Percentiles rank a stretch among this genome's conserved stretches.
phyloP scores from a whole-genome alignment of 257 asterid species.

The Coffea eugenioides region DNA sequence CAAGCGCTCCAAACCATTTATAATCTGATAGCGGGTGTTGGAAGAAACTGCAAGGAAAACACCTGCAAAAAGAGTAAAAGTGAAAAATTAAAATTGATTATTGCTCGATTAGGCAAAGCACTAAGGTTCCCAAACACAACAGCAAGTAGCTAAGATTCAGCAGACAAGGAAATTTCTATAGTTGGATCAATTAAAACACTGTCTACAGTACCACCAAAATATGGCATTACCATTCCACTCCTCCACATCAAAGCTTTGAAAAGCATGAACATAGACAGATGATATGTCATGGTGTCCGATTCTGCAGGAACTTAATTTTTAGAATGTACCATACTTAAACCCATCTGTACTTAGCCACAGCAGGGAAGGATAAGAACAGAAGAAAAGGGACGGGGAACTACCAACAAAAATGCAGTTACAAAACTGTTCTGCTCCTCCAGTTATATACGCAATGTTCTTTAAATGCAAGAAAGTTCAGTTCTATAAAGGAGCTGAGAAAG shows the following conservation, averaged over 20 bases:
- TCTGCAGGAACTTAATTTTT: too few relatives aligned
- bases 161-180: background rate
- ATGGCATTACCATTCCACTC: background rate
- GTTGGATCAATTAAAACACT: background rate
- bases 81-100: background rate
- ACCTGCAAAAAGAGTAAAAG: slow-evolving; percentile 40
- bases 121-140: background rate
- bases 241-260: background rate
- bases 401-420: too few relatives aligned
- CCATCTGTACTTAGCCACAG: background rate
- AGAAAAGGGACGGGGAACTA: background rate
- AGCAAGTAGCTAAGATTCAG: background rate
- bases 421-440: background rate
- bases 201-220: background rate
- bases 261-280: background rate
- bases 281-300: background rate
- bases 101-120: background rate
- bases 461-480: background rate
- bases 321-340: background rate
- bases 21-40: slow-evolving; percentile 87
- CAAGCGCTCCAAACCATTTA: slow-evolving; percentile 79
- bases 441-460: background rate
- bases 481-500: background rate
- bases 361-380: background rate
- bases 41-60: slow-evolving; percentile 90